Percentiles rank a stretch among this genome's conserved stretches.
These are phyloP conservation scores for Nannizzia gypsea DNA, from an alignment of 2,329 filamentous ascomycete genomes.

Conservation along the genomic window DNA sequence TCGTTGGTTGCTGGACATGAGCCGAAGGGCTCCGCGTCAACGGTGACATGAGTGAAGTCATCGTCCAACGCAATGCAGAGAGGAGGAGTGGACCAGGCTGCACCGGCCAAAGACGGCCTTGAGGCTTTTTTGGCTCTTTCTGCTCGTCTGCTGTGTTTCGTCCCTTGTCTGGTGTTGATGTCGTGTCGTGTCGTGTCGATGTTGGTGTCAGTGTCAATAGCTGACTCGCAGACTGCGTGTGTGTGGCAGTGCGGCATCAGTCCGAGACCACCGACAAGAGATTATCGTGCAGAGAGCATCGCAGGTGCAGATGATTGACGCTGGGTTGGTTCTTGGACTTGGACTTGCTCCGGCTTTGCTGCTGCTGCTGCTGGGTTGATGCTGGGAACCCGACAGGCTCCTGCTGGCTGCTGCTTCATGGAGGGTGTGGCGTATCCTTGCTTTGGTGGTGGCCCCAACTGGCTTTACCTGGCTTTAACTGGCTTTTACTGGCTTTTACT, in stretches of 20 bases:
- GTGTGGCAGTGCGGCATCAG: not conserved
- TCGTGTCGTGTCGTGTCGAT: too few species aligned
- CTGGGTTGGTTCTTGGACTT: not conserved
- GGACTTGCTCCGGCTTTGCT: too few species aligned
- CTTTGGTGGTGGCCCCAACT: not conserved
- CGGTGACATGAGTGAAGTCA: not conserved
- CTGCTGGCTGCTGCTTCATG: not conserved
- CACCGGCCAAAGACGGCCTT: not conserved
- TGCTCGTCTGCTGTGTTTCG: not conserved
- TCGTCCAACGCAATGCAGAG: too few species aligned
- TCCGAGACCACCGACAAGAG: not conserved
- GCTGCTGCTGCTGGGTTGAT: not conserved
- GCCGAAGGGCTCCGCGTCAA: not conserved
- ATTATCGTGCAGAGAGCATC: not conserved
- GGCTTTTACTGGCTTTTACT: not conserved
- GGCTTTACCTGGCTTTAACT: slow-evolving; percentile 4
- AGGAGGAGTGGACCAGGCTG: not conserved
- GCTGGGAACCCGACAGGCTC: not conserved
- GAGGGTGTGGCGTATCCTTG: not conserved
- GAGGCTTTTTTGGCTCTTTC: not conserved
- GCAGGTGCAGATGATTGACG: not conserved
- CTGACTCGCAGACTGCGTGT: not conserved
- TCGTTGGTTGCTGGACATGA: not conserved
- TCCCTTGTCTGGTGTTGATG: not conserved
- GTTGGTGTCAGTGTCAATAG: not conserved